Base-by-base conservation (phyloP, 306 rosid species). In the Acacia melanoxylon region DNA sequence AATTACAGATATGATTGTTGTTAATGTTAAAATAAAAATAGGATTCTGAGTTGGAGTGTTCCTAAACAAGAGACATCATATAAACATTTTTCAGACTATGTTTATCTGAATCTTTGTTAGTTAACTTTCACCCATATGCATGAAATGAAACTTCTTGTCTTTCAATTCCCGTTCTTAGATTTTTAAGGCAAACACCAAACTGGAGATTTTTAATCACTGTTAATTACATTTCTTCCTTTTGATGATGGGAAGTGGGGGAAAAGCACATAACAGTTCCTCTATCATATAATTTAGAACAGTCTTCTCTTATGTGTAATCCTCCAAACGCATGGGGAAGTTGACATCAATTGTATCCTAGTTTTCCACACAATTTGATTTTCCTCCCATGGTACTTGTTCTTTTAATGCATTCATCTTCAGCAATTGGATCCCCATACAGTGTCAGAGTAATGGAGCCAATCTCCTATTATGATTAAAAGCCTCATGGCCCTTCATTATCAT, bases 21-120 rank as follows among this genome's bases (percentile, higher is more conserved):
- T 27, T 37, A 31, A 29, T 37, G 20, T 33, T 16, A 33, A 54
- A 22, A 13, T 19, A 41, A 76, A 37, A 15, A 66, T 16, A 15
- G 2, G 51, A 56, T 11, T 75, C 51, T 58, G 37, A 75, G 79
- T 75, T 75, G 79, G 69, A 40, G 37, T 56, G 79, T n/a, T 58
- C 31, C 68, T 24, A 3, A 22, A 11, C 20, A 35, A 14, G 79
- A 40, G 52, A 58, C 68, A 75, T 13, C 37, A 2, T 44, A 44
- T 44, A 2, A 44, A 44, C 14, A 44, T 44, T 44, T 44, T 44
- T 44, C 14, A 44, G 13, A 44, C 2, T 29, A 29, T 11, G 3
- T 44, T 44, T 16, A 49, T 49, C 54, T 49, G 20, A 49, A 49
- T 49, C 56, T 49, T 14, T 8, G 1, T 49, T 49, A 49, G 20